Percentiles rank a stretch among this genome's conserved stretches.
phyloP scores from a whole-genome alignment of 192 early-diverging fungal genomes.

The Irineochytrium annulatum region DNA sequence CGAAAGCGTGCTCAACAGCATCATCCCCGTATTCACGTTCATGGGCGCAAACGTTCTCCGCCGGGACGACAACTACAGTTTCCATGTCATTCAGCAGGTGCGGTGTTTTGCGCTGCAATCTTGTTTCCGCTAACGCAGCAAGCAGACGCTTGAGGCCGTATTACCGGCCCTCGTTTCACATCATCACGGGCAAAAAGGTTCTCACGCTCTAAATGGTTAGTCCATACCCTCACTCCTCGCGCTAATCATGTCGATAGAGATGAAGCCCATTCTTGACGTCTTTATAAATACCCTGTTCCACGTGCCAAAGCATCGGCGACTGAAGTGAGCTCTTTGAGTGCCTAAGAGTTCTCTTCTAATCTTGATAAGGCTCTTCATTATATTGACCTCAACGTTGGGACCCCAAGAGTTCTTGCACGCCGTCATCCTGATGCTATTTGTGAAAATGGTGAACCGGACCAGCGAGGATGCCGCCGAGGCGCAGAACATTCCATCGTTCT shows the following conservation, averaged over 20 bases:
- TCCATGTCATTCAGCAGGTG: conserved; percentile 82
- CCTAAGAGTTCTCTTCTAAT: background rate
- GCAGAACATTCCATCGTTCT: conserved; percentile 70
- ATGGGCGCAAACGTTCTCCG: conserved; percentile 93
- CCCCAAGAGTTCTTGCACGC: conserved; percentile 66
- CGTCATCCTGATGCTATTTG: conserved; percentile 69
- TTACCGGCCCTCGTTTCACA: conserved; percentile 72
- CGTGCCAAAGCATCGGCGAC: conserved; percentile 88
- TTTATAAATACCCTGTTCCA: conserved; percentile 89
- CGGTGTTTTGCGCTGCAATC: background rate
- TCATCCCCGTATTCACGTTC: conserved; percentile 97
- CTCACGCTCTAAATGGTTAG: background rate
- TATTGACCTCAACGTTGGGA: conserved; percentile 78
- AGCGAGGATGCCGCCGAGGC: conserved; percentile 50
- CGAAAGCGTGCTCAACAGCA: conserved; percentile 80
- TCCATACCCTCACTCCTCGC: no score
- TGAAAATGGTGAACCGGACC: conserved; percentile 56
- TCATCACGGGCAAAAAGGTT: conserved; percentile 14
- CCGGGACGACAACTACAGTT: conserved; percentile 96
- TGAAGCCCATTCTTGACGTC: conserved; percentile 76
- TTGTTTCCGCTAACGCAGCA: background rate
- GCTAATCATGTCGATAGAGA: no score
- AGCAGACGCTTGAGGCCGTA: conserved; percentile 76
- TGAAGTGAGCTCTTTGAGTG: conserved; percentile 31
- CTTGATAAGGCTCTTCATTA: conserved; percentile 67